phyloP scores from a whole-genome alignment of 2,329 filamentous ascomycete species.

The Metarhizium rileyi region DNA sequence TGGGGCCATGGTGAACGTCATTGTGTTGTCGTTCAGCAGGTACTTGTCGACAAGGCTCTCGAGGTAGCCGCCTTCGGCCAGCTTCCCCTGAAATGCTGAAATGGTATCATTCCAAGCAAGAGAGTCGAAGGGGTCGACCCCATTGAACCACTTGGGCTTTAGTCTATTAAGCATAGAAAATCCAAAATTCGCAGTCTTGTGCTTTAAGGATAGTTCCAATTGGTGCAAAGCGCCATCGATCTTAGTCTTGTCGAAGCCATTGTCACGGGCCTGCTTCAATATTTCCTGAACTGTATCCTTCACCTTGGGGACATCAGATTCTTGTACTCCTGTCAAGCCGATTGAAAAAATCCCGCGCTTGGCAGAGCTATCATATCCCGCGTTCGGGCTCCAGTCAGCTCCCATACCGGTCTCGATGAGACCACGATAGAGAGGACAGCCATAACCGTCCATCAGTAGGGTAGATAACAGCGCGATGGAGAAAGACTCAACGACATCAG shows the following conservation, averaged over 20 bases:
- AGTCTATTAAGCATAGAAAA: constrained; percentile 83
- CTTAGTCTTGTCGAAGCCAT: constrained; percentile 81
- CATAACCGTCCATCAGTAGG: constrained; percentile 85
- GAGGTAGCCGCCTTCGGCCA: constrained; percentile 69
- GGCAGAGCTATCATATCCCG: constrained; percentile 75
- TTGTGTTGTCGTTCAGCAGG: constrained; percentile 71
- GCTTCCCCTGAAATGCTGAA: constrained; percentile 66
- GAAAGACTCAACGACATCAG: constrained; percentile 80
- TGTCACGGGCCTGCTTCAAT: constrained; percentile 56
- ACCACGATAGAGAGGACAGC: constrained; percentile 82
- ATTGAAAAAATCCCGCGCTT: constrained; percentile 79
- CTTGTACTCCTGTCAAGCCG: constrained; percentile 80
- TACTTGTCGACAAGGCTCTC: constrained; percentile 85
- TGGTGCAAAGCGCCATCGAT: constrained; percentile 92
- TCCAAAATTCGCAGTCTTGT: constrained; percentile 94
- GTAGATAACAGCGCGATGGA: constrained; percentile 74
- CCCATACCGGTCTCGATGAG: constrained; percentile 85
- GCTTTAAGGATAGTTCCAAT: constrained; percentile 82
- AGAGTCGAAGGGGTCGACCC: constrained; percentile 82
- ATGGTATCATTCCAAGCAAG: constrained; percentile 89
- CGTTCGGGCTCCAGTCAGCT: constrained; percentile 89
- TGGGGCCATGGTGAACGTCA: constrained; percentile 92
- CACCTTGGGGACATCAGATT: constrained; percentile 67
- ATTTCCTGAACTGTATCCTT: constrained; percentile 66
- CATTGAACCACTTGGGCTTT: constrained; percentile 91